Evolutionary conservation across 73 alveolate species (phyloP).

Genomic region (Blepharisma stoltei): DNA sequence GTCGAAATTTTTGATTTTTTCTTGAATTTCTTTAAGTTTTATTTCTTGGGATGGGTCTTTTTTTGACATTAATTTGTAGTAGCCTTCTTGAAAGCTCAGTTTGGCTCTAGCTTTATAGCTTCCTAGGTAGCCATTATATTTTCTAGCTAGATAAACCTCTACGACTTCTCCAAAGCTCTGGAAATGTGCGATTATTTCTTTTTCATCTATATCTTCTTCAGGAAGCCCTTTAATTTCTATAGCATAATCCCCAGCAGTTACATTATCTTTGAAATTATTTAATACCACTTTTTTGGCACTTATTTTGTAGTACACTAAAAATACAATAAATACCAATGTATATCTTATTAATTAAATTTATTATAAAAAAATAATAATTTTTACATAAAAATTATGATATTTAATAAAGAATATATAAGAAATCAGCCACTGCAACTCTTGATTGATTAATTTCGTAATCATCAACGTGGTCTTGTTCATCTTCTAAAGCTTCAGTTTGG

Average conservation of each 20-base stretch:
- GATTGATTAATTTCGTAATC: slow-evolving; percentile 3
- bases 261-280: neutral
- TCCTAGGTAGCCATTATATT: neutral
- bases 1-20: slow-evolving; percentile 9
- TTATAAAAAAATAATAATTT: too few species aligned
- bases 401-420: too few species aligned
- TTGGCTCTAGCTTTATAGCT: slow-evolving; percentile 21
- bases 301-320: neutral
- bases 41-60: neutral
- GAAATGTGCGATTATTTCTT: neutral
- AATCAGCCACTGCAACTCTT: slow-evolving; percentile 5
- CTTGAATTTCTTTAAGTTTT: neutral
- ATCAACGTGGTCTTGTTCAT: neutral
- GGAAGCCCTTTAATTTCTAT: slow-evolving; percentile 26
- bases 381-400: too few species aligned
- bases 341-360: too few species aligned
- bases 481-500: neutral
- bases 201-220: slow-evolving; percentile 4
- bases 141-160: slow-evolving; percentile 19
- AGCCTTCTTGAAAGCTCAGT: neutral
- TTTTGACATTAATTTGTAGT: neutral
- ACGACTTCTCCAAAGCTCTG: slow-evolving; percentile 23
- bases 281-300: neutral
- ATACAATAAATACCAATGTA: neutral
- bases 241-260: slow-evolving; percentile 10